Evolutionary conservation across 148 eudicot species (phyloP), one percentile per base, ranked within the genome.

Genomic region (Suaeda aralocaspica): DNA sequence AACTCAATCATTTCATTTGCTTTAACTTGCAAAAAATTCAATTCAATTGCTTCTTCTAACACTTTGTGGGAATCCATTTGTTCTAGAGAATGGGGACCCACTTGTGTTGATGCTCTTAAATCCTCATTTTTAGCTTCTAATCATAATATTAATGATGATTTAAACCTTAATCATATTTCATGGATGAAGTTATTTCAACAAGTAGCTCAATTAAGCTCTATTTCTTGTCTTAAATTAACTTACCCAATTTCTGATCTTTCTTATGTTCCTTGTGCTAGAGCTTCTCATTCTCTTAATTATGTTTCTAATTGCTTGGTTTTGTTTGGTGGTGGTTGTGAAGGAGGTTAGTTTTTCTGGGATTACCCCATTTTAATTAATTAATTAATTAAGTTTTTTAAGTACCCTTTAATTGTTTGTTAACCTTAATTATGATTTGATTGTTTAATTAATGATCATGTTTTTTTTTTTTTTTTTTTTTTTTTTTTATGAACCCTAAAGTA

Each of bases 271-370:
- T 55, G 84, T 25, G 90, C 99, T 39, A 83, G 99, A 74, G 99
- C 99, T 74, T 95, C 99, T 59, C 97, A 87, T 67, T 84, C 97
- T 21, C 90, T 95, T 34, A 88, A 86, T 81, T 88, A 83, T 66
- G 83, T 89, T 0, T 76, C 85, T 34, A 87, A 88, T 61, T 95
- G 83, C 68, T 78, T 88, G 82, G 85, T 93, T 77, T 81, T 93
- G 72, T 93, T 93, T 78, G 98, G 96, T 77, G 98, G 98, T 3
- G 98, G 98, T 6, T 81, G 80, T 62, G 92, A 88, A 55, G 98
- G 98, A 88, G 98, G 98, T 92, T 15, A 73, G 82, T 80, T 55
- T 71, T n/a, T 64, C 26, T 46, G 12, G 28, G 48, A 24, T 60
- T 16, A n/a, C n/a, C 56, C 69, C 59, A 61, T 59, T 30, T 61